Conservation (phyloP, 2,329 filamentous ascomycete genomes). For the Phialophora expanda region DNA sequence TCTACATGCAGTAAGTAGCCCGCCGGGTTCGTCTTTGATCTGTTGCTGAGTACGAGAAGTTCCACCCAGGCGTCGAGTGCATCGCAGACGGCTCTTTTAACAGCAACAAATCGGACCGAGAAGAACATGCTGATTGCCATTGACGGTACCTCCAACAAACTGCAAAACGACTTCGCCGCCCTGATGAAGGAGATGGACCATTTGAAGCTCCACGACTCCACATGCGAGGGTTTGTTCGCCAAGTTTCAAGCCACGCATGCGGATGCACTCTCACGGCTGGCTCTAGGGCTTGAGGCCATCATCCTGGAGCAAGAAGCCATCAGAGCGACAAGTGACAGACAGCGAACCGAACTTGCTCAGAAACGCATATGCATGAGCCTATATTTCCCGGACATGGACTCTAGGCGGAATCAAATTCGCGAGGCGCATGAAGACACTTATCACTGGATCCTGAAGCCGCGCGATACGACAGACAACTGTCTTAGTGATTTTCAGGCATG, state of each 20-base stretch:
- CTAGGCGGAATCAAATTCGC: background rate
- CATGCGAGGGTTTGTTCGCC: background rate
- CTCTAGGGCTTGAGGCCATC: background rate
- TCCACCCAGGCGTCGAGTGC: background rate
- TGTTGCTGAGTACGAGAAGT: background rate
- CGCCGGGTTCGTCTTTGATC: background rate
- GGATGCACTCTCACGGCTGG: background rate
- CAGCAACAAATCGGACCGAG: background rate
- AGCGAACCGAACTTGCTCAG: background rate
- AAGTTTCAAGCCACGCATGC: background rate
- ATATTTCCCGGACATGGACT: background rate
- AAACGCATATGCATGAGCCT: background rate
- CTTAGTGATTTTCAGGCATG: slow-evolving; percentile 8
- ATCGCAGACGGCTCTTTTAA: background rate
- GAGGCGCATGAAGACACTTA: slow-evolving; percentile 5
- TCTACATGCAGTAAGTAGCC: background rate
- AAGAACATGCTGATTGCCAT: background rate
- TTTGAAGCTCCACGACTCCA: background rate
- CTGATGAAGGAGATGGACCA: background rate
- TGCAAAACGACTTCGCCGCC: background rate
- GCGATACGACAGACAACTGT: background rate
- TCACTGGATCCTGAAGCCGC: slow-evolving; percentile 4
- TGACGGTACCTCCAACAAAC: background rate
- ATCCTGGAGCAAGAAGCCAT: background rate
- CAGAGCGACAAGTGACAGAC: background rate